A percentile compares a stretch with the other conserved stretches of the same genome.
Conservation (phyloP, 1,139 yeast genomes). For the Suhomyces bribrorum region DNA sequence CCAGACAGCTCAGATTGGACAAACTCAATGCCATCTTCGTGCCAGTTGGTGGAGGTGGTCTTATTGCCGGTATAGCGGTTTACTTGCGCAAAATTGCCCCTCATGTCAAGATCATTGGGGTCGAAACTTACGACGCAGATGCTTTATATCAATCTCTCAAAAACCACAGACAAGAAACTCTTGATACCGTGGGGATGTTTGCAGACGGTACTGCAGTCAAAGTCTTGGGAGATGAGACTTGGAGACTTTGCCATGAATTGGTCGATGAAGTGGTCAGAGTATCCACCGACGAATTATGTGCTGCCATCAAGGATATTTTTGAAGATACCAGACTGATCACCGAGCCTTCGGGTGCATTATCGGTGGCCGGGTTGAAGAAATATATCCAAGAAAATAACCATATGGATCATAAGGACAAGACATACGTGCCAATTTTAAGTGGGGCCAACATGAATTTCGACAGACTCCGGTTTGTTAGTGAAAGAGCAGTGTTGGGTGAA, state of each 20-base stretch:
- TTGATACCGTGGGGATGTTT: constrained; percentile 85
- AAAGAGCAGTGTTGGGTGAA: constrained; percentile 96
- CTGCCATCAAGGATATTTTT: constrained; percentile 94
- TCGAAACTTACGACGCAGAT: constrained; percentile 93
- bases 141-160: constrained; percentile 79
- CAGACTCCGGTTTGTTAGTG: constrained; percentile 93
- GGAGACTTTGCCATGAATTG: constrained; percentile 72
- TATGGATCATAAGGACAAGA: constrained; percentile 67
- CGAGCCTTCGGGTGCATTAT: constrained; percentile 96
- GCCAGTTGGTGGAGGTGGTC: constrained; percentile 97
- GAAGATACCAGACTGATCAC: constrained; percentile 93
- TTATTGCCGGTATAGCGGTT: constrained; percentile 86
- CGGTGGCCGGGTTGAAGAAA: constrained; percentile 92
- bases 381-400: constrained; percentile 69
- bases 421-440: constrained; percentile 82
- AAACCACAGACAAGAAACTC: constrained; percentile 51
- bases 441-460: constrained; percentile 99
- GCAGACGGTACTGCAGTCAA: constrained; percentile 99
- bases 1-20: constrained; percentile 80
- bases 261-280: constrained; percentile 90
- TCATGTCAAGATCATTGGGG: constrained; percentile 92
- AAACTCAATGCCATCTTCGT: constrained; percentile 85
- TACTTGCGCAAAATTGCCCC: constrained; percentile 96
- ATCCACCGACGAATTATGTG: constrained; percentile 92
- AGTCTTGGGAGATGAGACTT: constrained; percentile 86